Evolutionary conservation across 768 basidiomycete genomes (phyloP).

Genomic region (Suillus americanus): DNA sequence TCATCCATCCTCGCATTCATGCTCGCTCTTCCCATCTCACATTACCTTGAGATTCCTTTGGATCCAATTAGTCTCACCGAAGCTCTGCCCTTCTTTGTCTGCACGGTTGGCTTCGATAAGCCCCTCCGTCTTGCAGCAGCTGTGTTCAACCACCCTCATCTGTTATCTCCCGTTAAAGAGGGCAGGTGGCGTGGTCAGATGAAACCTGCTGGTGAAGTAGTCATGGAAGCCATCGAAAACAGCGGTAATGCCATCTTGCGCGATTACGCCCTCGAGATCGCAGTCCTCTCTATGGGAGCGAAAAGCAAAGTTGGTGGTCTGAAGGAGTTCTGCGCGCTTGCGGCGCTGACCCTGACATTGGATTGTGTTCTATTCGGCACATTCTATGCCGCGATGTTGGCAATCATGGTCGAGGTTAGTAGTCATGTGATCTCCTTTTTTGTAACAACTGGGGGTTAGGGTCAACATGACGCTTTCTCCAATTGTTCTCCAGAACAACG

Average conservation of each 20-base stretch:
- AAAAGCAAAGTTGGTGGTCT: constrained; percentile 85
- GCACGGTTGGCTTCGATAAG: constrained; percentile 98
- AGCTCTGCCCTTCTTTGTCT: constrained; percentile 95
- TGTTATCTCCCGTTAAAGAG: constrained; percentile 39
- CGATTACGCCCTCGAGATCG: constrained; percentile 92
- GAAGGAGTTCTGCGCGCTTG: constrained; percentile 92
- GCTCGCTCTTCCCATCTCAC: constrained; percentile 73
- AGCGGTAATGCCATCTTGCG: constrained; percentile 85
- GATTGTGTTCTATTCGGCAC: constrained; percentile 90
- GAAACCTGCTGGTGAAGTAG: constrained; percentile 80
- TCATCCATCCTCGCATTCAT: constrained; percentile 84
- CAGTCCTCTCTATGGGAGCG: constrained; percentile 84
- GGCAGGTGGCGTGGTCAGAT: constrained; percentile 45
- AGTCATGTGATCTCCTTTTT: constrained; percentile 14
- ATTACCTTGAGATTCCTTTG: constrained; percentile 80
- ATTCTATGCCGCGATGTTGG: constrained; percentile 85
- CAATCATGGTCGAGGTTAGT: constrained; percentile 93
- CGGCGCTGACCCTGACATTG: constrained; percentile 80
- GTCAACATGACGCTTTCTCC: constrained; percentile 8
- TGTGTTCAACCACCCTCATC: constrained; percentile 81
- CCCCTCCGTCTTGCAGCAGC: constrained; percentile 88
- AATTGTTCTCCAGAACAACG: constrained; percentile 7
- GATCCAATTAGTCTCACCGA: constrained; percentile 94
- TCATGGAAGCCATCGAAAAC: constrained; percentile 77
- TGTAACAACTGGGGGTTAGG: constrained; percentile 4